Evolutionary conservation across 2,329 filamentous ascomycete species (phyloP), one percentile per base, ranked within the genome.

Genomic region (Macrophomina phaseolina): DNA sequence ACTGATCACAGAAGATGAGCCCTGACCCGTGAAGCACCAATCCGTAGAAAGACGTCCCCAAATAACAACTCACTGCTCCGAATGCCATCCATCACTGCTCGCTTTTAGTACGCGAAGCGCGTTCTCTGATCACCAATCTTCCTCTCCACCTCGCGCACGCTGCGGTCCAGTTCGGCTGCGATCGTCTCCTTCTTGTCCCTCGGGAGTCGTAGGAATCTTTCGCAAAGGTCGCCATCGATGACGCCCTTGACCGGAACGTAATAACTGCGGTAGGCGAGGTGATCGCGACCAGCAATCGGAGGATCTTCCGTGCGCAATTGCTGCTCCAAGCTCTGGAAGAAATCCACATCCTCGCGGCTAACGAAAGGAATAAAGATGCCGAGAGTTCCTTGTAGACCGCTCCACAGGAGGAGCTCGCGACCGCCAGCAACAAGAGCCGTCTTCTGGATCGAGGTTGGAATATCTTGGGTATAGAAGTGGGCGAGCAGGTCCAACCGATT

Each of bases 181-280:
- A 99, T 97, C 87, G 94, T 93, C 80, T 93, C 89, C 84, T 97
- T 97, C 83, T 92, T 94, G 74, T 97, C 94, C 71, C 90, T 91
- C 32, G 91, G 86, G 68, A 99, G 83, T 68, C 95, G 81, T 67
- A 93, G 88, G 80, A 93, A 99, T 71, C 93, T 87, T 83, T 99
- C 95, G 74, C 95, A 97, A 48, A 99, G 83, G 80, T 99, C 95
- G 34, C 95, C 95, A 79, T 99, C 95, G 73, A 99, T 97, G 34
- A 96, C 89, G 8, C 94, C 94, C 84, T 99, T 99, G 49, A 97
- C 93, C 0, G 95, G 96, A 6, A 92, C 93, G 78, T 98, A 99
- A 80, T 98, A 99, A 70, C 93, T 90, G 69, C 96, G 87, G 79
- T 97, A 99, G 74, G 97, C 96, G 53, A 99, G 84, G 79, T 99